phyloP scores from a whole-genome alignment of 768 basidiomycete genomes.

The Rhizopogon vesiculosus region DNA sequence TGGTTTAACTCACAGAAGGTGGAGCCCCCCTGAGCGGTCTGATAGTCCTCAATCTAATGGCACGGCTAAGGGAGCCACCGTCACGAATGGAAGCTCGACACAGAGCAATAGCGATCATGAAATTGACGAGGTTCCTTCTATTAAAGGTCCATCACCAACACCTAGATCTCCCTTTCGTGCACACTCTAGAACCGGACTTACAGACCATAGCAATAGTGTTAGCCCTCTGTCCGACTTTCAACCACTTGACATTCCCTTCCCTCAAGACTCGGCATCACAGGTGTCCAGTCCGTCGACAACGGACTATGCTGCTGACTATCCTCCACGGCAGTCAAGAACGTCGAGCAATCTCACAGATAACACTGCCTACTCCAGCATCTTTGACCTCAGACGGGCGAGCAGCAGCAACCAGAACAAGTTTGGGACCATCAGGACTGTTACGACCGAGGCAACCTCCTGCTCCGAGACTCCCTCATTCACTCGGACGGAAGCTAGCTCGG shows the following conservation, averaged over 20 bases:
- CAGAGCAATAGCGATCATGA: constrained; percentile 21
- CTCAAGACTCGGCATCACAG: constrained; percentile 35
- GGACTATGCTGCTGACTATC: constrained; percentile 29
- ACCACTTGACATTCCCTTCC: constrained; percentile 21
- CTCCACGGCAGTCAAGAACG: constrained; percentile 57
- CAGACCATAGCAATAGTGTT: constrained; percentile 1
- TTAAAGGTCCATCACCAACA: constrained; percentile 28
- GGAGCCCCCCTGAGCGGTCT: constrained; percentile 50
- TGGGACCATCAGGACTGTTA: constrained; percentile 78
- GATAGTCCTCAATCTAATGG: constrained; percentile 46
- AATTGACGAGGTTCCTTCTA: constrained; percentile 34
- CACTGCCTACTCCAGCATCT: constrained; percentile 55
- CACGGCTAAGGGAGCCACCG: constrained; percentile 25
- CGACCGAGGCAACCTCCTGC: constrained; percentile 71
- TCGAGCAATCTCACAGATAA: constrained; percentile 58
- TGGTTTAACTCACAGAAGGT: constrained; percentile 36
- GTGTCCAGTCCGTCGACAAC: constrained; percentile 26
- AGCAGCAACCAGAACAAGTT: constrained; percentile 53
- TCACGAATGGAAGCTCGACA: constrained; percentile 7
- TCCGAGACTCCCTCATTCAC: constrained; percentile 61
- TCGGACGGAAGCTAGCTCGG: constrained; percentile 56
- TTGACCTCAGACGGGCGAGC: constrained; percentile 45
- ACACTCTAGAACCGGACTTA: constrained; percentile 21
- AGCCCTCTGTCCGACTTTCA: constrained; percentile 12
- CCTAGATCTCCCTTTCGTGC: constrained; percentile 52